Evolutionary conservation across 2,329 filamentous ascomycete species (phyloP), one percentile per base, ranked within the genome.

Genomic region (Ploettnerulaceae sp.): DNA sequence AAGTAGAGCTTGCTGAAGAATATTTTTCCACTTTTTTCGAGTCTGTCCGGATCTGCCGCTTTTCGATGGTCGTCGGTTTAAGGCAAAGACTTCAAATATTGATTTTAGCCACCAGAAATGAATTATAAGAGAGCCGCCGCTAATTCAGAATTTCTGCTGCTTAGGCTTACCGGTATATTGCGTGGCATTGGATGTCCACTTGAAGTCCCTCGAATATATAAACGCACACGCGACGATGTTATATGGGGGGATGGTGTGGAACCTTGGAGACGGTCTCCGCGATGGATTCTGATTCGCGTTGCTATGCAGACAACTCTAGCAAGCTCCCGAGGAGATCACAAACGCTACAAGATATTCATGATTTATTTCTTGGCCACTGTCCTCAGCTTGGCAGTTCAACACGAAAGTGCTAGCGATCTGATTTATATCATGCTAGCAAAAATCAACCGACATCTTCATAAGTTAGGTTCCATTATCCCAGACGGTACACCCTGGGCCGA

Each of bases 271-370:
- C 61, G 72, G 34, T 79, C 76, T 9, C 65, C 76, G 0, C 48
- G 74, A 0, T 82, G 76, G 76, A 63, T 82, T 0, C 62, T 80
- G 0, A 45, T 81, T 2, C 72, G 77, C 0, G 74, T 79, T 0
- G 58, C 67, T 0, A 49, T 79, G 2, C 75, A 81, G 41, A 48
- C 34, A 1, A 46, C 33, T 12, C 29, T 58, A 3, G 34, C 24
- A 14, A 8, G 7, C 8, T 7, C 4, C 17, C 9, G 5, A 21
- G 9, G 8, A 35, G 12, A 28, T 22, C 44, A 51, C 14, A 33
- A 17, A 4, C 43, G 61, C 0, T 81, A 79, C 62, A 81, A 81
- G 47, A 48, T 56, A 0, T 73, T 74, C 52, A 75, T 79, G 69
- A 35, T 71, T 0, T 72, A 67, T 15, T 62, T 76, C 52, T 65